Evolutionary conservation across 108 stramenopile genomes (phyloP), one percentile per base, ranked within the genome.

Genomic region (Stephanodiscus minutulus): DNA sequence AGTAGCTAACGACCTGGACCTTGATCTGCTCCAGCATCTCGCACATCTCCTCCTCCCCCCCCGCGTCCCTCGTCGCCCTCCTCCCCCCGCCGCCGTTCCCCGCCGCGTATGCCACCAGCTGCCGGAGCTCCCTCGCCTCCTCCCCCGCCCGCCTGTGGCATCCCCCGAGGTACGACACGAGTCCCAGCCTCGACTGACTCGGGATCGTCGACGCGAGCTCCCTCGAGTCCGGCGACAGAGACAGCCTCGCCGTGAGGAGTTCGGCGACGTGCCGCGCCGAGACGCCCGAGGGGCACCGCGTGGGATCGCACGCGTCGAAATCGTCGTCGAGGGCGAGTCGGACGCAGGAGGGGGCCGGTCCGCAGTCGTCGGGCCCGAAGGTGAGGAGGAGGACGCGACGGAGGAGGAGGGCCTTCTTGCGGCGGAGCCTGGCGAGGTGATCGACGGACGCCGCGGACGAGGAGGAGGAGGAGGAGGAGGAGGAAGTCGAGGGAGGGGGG

Each of bases 1-100:
- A 85, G 71, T 94, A 94, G 66, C 79, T 87, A 22, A 91, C 89
- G 11, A 87, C 83, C 76, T 79, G 77, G 17, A 57, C 50, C 28
- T 69, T 84, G 46, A 91, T 86, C 67, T 91, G 88, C 54, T 79
- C 62, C 54, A 89, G 61, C 33, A 94, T 79, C 13, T 57, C 85
- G n/a, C 52, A 24, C 27, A 90, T 43, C 37, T 91, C 90, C 25
- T 76, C 70, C 31, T 71, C 73, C 39, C 11, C 72, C 41, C 24
- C 68, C 48, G n/a, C 81, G n/a, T 11, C 55, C 44, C 20, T 55
- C 27, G 22, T 60, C 49, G 35, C 57, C 63, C 43, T 66, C 58
- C 46, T 58, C 46, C 41, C 29, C 59, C 41, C n/a, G n/a, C n/a
- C n/a, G n/a, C n/a, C n/a, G n/a, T 18, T 4, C 18, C 5, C 37